Conservation (phyloP, 2,329 filamentous ascomycete genomes). For the Sporothrix brunneoviolacea region DNA sequence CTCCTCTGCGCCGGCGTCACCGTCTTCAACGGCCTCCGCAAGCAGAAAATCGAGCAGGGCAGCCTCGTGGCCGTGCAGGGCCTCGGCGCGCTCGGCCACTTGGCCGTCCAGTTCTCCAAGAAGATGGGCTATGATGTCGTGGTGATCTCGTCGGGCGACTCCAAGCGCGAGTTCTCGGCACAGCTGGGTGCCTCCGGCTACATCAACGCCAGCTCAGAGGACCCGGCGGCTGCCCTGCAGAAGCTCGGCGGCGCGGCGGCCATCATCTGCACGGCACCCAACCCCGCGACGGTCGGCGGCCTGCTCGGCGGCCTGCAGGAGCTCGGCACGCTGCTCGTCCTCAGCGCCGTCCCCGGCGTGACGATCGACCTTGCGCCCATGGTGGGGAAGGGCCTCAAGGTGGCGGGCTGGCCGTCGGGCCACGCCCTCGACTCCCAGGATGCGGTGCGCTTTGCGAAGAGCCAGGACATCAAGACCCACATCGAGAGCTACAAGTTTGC, state of each 20-base stretch:
- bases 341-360: slow-evolving; percentile 45
- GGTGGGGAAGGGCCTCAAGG: slow-evolving; percentile 46
- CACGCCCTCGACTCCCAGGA: slow-evolving; percentile 58
- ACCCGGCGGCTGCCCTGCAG: slow-evolving; percentile 38
- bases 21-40: slow-evolving; percentile 53
- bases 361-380: slow-evolving; percentile 37
- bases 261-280: slow-evolving; percentile 58
- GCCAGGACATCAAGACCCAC: slow-evolving; percentile 57
- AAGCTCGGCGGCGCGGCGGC: slow-evolving; percentile 53
- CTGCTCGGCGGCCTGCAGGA: slow-evolving; percentile 48
- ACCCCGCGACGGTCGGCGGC: slow-evolving; percentile 45
- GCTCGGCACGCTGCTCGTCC: slow-evolving; percentile 52
- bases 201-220: slow-evolving; percentile 49
- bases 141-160: slow-evolving; percentile 55
- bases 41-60: slow-evolving; percentile 45
- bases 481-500: slow-evolving; percentile 57
- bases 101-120: slow-evolving; percentile 68
- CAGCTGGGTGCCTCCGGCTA: slow-evolving; percentile 55
- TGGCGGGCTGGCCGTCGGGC: slow-evolving; percentile 59
- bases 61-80: slow-evolving; percentile 57
- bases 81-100: slow-evolving; percentile 68
- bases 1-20: slow-evolving; percentile 61
- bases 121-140: slow-evolving; percentile 71
- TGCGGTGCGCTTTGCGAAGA: slow-evolving; percentile 57
- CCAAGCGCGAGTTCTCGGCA: slow-evolving; percentile 61